Conservation (phyloP, 2,329 filamentous ascomycete species). For the Alternaria dauci region DNA sequence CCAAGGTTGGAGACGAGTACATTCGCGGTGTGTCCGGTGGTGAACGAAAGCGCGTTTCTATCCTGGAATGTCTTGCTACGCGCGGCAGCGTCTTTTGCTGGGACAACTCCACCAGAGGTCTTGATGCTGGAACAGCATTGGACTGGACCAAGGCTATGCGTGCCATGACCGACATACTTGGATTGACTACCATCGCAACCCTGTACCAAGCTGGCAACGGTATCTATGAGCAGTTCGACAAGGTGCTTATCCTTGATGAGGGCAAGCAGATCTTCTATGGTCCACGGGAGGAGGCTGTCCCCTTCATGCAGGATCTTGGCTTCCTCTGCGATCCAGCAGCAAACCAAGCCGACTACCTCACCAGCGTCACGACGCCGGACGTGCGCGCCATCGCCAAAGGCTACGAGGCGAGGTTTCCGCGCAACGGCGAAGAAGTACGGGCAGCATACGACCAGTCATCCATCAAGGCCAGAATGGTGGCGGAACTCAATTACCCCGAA, state of each 20-base stretch:
- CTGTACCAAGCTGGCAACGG: slow-evolving; percentile 62
- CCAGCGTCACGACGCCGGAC: slow-evolving; percentile 66
- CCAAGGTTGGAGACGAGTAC: slow-evolving; percentile 73
- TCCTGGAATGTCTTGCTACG: slow-evolving; percentile 69
- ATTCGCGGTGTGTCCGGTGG: slow-evolving; percentile 73
- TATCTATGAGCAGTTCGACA: slow-evolving; percentile 72
- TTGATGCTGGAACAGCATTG: slow-evolving; percentile 55
- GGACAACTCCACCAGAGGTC: slow-evolving; percentile 54
- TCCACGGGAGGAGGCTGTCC: slow-evolving; percentile 63
- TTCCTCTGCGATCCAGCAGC: slow-evolving; percentile 63
- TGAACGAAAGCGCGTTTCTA: slow-evolving; percentile 73
- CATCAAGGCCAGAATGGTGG: slow-evolving; percentile 60
- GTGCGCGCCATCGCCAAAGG: slow-evolving; percentile 46
- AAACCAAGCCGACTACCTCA: slow-evolving; percentile 77
- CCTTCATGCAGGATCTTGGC: slow-evolving; percentile 72
- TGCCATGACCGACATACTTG: slow-evolving; percentile 58
- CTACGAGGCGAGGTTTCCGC: slow-evolving; percentile 53
- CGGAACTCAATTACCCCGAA: slow-evolving; percentile 65
- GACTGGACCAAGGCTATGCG: slow-evolving; percentile 65
- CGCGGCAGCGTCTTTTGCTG: slow-evolving; percentile 61
- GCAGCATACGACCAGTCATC: slow-evolving; percentile 61
- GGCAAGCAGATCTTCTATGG: slow-evolving; percentile 80
- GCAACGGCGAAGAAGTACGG: slow-evolving; percentile 56
- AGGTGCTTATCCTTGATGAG: slow-evolving; percentile 75
- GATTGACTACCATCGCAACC: slow-evolving; percentile 63